A percentile compares a stretch with the other conserved stretches of the same genome.
phyloP scores from a whole-genome alignment of 805 yeast genomes.

The Soucietia sequanensis region DNA sequence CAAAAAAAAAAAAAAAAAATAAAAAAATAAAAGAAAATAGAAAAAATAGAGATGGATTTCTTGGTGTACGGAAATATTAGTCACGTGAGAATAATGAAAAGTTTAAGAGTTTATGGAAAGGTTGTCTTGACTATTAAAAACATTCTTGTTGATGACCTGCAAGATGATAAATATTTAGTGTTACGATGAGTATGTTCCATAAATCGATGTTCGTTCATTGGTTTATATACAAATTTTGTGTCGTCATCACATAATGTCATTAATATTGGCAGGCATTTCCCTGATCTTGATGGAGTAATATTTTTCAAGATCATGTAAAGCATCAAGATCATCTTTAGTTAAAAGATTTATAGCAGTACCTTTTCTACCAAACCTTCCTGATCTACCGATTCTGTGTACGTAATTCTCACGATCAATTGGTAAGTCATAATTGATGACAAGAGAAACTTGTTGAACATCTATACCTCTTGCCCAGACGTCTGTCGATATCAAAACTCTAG shows the following conservation, averaged over 20 bases:
- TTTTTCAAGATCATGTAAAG: conserved; percentile 71
- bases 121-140: no score
- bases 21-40: no score
- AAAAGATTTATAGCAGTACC: conserved; percentile 96
- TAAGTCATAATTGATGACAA: conserved; percentile 93
- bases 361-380: conserved; percentile 98
- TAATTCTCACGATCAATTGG: conserved; percentile 93
- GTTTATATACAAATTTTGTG: background rate
- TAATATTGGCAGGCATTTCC: conserved; percentile 78
- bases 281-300: conserved; percentile 72
- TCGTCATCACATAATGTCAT: conserved; percentile 32
- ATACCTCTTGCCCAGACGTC: conserved; percentile 99
- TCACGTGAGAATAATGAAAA: no score
- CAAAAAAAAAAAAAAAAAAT: no score
- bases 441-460: conserved; percentile 96
- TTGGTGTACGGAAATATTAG: no score
- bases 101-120: no score
- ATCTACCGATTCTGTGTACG: conserved; percentile 96
- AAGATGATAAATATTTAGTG: no score
- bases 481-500: conserved; percentile 92
- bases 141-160: no score
- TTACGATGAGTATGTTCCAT: no score
- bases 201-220: background rate
- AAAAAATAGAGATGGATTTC: no score
- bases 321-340: conserved; percentile 72